Evolutionary conservation across 176 grass and related monocot genomes (phyloP), one percentile per base, ranked within the genome.

Genomic region (Oryza meyeriana): DNA sequence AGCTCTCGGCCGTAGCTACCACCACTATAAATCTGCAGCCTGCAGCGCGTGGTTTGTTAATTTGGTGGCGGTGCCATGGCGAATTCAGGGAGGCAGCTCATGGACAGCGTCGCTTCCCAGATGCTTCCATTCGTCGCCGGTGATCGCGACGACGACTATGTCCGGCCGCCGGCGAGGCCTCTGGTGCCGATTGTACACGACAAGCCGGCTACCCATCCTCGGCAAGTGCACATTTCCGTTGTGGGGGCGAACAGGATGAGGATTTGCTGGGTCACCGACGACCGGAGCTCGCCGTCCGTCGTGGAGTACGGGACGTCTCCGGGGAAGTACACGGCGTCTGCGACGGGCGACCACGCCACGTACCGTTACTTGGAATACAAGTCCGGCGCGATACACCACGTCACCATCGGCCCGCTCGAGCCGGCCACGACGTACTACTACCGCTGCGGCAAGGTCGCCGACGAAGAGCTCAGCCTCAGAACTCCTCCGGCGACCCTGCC

Each of bases 221-320:
- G 94, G 74, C 94, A 97, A 87, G 94, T 92, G 64, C 8, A 25
- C 81, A 87, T 94, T 35, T 94, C 88, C 73, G 48, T 78, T 5
- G 88, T 84, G 4, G 88, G 88, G 8, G 64, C 65, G 44, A 72
- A 85, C 22, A 39, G 45, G 33, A 94, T 91, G 76, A 72, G 83
- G 8, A 61, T 94, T 4, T 81, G 88, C 17, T 94, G 92, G 92
- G 44, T 91, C 63, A 94, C 88, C 1, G 79, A 89, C 32, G 80
- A 85, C 57, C 36, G 68, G 4, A 82, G 29, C 71, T 79, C 85
- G 27, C 86, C 92, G 16, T 91, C 92, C 25, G 63, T 90, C 32
- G 88, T 94, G 3, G 80, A 91, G 30, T 91, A 94, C 39, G 92
- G 92, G 25, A 89, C 83, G 20, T 80, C 75, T 63, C 64, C 76